Conservation (phyloP, 257 asterid species). For the Gentiana dahurica region DNA sequence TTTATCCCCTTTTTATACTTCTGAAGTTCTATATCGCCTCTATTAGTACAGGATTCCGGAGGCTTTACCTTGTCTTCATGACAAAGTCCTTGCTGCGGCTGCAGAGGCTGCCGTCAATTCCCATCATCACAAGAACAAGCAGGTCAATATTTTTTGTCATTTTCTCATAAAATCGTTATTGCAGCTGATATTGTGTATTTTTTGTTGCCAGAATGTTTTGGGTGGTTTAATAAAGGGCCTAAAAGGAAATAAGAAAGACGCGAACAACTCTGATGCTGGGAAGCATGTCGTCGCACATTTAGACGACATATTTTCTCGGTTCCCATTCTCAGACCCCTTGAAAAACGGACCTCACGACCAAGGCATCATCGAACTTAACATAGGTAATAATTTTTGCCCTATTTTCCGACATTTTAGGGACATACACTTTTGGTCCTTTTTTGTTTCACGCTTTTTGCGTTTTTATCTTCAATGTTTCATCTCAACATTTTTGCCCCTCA, state of each 20-base stretch:
- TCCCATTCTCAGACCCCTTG: constrained; percentile 63
- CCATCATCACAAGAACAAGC: constrained; percentile 45
- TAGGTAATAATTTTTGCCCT: constrained; percentile 32
- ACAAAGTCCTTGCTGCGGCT: constrained; percentile 59
- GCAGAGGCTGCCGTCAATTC: constrained; percentile 41
- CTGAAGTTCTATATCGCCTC: not conserved
- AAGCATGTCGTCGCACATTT: constrained; percentile 46
- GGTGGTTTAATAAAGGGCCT: constrained; percentile 72
- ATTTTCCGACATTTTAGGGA: too few relatives aligned
- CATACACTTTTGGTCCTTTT: too few relatives aligned
- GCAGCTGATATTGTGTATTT: constrained; percentile 11
- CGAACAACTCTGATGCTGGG: constrained; percentile 34
- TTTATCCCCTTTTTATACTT: not conserved
- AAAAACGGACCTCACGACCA: constrained; percentile 19
- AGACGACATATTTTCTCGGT: constrained; percentile 74
- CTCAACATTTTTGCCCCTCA: too few relatives aligned
- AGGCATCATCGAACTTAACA: constrained; percentile 42
- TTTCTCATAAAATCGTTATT: constrained; percentile 9
- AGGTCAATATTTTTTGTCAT: constrained; percentile 23
- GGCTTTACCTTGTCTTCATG: constrained; percentile 63
- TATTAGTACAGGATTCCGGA: constrained; percentile 38
- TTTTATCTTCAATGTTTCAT: too few relatives aligned
- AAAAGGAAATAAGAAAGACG: constrained; percentile 50
- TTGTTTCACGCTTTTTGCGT: too few relatives aligned
- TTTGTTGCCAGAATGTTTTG: constrained; percentile 44